These are phyloP conservation scores for Neofusicoccum parvum DNA, from an alignment of 2,329 filamentous ascomycete species.

Conservation along the genomic window DNA sequence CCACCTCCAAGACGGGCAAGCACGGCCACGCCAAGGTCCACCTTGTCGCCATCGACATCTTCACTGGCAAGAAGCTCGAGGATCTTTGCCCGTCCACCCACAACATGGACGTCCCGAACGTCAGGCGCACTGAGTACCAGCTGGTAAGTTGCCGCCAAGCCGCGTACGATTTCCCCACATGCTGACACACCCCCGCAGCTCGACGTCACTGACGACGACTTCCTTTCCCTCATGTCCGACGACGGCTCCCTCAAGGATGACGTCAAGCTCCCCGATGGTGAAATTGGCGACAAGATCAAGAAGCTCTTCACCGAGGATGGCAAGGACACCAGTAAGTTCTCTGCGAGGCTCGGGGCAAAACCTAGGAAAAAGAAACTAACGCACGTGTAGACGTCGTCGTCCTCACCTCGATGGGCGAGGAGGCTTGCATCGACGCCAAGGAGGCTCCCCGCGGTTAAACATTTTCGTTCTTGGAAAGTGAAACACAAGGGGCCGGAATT, in stretches of 20 bases:
- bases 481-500: neutral
- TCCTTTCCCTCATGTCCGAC: slow-evolving; percentile 90
- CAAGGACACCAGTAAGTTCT: slow-evolving; percentile 89
- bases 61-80: slow-evolving; percentile 99
- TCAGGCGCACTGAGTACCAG: slow-evolving; percentile 87
- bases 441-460: slow-evolving; percentile 66
- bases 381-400: slow-evolving; percentile 78
- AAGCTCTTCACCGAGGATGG: slow-evolving; percentile 79
- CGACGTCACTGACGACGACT: slow-evolving; percentile 90
- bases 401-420: slow-evolving; percentile 94
- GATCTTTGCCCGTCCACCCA: slow-evolving; percentile 97
- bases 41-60: slow-evolving; percentile 96
- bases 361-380: slow-evolving; percentile 25
- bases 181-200: slow-evolving; percentile 61
- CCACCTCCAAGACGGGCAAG: slow-evolving; percentile 99
- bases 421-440: slow-evolving; percentile 90
- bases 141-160: slow-evolving; percentile 66
- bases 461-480: slow-evolving; percentile 15
- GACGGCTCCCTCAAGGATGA: slow-evolving; percentile 90
- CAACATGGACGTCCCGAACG: slow-evolving; percentile 97
- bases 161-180: slow-evolving; percentile 4
- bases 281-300: slow-evolving; percentile 83
- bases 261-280: slow-evolving; percentile 88
- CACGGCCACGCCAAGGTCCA: slow-evolving; percentile 99
- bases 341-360: neutral